phyloP scores from a whole-genome alignment of 257 asterid species.

The Avicennia marina region DNA sequence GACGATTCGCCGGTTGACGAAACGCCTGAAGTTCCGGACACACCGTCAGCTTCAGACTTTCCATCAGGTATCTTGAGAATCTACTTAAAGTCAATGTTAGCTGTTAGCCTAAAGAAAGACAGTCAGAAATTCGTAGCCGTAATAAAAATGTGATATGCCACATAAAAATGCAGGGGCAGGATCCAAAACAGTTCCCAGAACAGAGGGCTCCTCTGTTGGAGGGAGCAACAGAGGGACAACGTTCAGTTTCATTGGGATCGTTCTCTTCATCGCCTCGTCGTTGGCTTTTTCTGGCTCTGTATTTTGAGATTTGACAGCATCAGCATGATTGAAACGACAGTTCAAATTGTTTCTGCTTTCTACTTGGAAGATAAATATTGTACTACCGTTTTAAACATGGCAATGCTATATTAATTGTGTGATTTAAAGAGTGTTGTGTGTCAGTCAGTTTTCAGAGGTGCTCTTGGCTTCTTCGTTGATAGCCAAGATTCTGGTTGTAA shows the following conservation, averaged over 20 bases:
- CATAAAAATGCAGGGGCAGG: slow-evolving; percentile 19
- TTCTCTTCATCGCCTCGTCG: slow-evolving; percentile 19
- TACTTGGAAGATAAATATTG: not conserved
- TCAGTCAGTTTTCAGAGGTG: not conserved
- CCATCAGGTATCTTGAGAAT: slow-evolving; percentile 31
- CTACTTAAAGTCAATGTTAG: too few species aligned
- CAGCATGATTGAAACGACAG: not conserved
- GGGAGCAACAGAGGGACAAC: slow-evolving; percentile 25
- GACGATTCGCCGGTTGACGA: slow-evolving; percentile 19
- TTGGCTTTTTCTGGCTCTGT: slow-evolving; percentile 18
- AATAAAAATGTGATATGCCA: not conserved
- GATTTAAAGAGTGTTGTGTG: not conserved
- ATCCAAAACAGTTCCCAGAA: slow-evolving; percentile 30
- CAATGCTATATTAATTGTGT: not conserved
- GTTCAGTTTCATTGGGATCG: slow-evolving; percentile 8
- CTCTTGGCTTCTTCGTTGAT: not conserved
- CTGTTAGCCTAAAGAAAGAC: not conserved
- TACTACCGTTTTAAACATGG: not conserved
- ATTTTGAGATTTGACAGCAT: slow-evolving; percentile 9
- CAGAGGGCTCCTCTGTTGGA: slow-evolving; percentile 22
- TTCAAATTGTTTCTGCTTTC: not conserved
- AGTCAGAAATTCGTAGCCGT: not conserved
- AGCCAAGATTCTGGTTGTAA: not conserved
- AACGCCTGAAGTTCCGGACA: slow-evolving; percentile 18
- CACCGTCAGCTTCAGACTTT: slow-evolving; percentile 18